A percentile compares a stretch with the other conserved stretches of the same genome.
Evolutionary conservation across 75 land plant genomes (phyloP).

Genomic region (Cupressus sempervirens): DNA sequence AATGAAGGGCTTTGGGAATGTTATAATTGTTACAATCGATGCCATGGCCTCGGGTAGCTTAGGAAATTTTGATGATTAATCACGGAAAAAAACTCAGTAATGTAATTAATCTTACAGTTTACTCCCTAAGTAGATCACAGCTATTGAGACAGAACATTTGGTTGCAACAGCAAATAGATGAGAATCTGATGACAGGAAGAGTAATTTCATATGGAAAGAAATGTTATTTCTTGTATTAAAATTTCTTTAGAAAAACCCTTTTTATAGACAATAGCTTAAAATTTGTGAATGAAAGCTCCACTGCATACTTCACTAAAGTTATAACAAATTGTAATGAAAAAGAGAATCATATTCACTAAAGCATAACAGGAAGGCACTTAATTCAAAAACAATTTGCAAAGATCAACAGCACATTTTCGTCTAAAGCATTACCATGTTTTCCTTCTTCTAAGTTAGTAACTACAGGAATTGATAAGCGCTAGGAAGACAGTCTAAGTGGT

Average conservation of each 20-base stretch:
- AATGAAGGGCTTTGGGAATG: background rate
- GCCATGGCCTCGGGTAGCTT: background rate
- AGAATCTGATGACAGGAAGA: background rate
- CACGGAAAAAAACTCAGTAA: background rate
- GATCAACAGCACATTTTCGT: background rate
- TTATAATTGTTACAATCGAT: background rate
- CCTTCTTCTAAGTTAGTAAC: background rate
- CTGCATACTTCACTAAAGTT: background rate
- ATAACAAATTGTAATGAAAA: background rate
- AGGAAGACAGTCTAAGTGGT: too few relatives aligned
- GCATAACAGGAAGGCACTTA: background rate
- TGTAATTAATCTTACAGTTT: too few relatives aligned
- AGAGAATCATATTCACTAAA: background rate
- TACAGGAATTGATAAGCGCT: background rate
- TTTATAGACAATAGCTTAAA: background rate
- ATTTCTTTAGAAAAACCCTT: background rate
- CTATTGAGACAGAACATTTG: background rate
- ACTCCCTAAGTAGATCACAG: background rate
- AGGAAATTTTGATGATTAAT: background rate
- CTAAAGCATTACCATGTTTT: background rate
- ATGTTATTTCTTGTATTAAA: background rate
- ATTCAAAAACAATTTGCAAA: background rate
- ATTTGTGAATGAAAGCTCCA: background rate
- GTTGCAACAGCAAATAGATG: background rate
- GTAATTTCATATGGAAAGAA: background rate